These are phyloP conservation scores for Odonthalia washingtoniensis DNA, from an alignment of 31 red algal genomes.

Conservation along the genomic window DNA sequence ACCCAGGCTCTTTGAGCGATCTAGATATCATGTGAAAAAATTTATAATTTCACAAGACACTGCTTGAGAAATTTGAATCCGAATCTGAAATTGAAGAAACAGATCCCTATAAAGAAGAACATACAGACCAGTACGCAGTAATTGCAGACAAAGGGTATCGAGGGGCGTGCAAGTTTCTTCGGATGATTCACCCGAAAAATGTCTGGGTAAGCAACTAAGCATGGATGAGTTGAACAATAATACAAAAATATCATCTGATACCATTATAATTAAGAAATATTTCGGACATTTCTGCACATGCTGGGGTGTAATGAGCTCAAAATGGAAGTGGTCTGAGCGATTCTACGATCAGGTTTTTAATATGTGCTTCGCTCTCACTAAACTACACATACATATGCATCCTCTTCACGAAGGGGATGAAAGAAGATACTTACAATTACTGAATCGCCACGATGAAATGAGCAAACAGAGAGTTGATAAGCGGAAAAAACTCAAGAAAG, in stretches of 20 bases:
- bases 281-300: background rate
- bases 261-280: background rate
- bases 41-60: background rate
- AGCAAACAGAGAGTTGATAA: too few species aligned
- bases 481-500: too few species aligned
- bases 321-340: background rate
- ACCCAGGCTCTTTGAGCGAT: background rate
- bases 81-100: background rate
- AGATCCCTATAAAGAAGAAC: too few species aligned
- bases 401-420: too few species aligned
- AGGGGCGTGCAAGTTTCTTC: background rate
- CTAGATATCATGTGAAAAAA: background rate
- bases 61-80: background rate
- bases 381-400: too few species aligned
- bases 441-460: too few species aligned
- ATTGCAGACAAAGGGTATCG: background rate
- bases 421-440: too few species aligned
- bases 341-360: background rate
- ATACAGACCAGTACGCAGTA: too few species aligned
- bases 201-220: background rate
- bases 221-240: background rate
- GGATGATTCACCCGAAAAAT: background rate
- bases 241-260: background rate
- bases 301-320: background rate
- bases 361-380: background rate